Evolutionary conservation across 2,329 filamentous ascomycete genomes (phyloP), one percentile per base, ranked within the genome.

Genomic region (Microsporum ferrugineum): DNA sequence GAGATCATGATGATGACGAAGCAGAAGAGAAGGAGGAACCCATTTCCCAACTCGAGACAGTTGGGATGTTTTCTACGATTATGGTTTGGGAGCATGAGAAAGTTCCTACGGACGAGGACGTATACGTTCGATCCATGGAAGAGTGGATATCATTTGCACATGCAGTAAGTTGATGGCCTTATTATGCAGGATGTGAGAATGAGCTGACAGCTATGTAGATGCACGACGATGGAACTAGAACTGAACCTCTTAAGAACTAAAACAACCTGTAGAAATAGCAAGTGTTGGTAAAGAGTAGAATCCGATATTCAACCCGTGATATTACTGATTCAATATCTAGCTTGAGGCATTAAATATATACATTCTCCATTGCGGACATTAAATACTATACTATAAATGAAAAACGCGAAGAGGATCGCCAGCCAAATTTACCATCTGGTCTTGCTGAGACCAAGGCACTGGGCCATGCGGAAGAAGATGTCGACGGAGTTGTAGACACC

Each of bases 41-140:
- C 1, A 81, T 84, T 7, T 78, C 78, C 23, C 75, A 62, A 14
- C 49, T 92, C 66, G 80, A 88, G 58, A 77, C 83, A 49, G 78
- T 85, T 23, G 85, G 84, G 1, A 79, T 79, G 14, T 96, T 96
- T 70, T 84, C 90, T 5, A 79, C 88, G 60, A 72, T 96, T 58
- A 75, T 89, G 2, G 80, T 96, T n/a, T 97, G 91, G 91, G 86
- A 83, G 0, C 91, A 96, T 71, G 91, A 94, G 66, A 73, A 76
- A 0, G 67, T 83, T 57, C 84, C 84, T 4, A 84, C 87, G 63
- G 78, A 79, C 0, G 78, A 78, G 33, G 89, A 96, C 73, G 78
- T 82, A 0, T 94, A 90, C 71, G 78, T 89, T 3, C 86, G 87
- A 70, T 84, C 87, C 0, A 76, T 95, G 49, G 82, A 86, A 66